These are phyloP conservation scores for Serendipita sp. DNA, from an alignment of 768 basidiomycete genomes.

Conservation along the genomic window DNA sequence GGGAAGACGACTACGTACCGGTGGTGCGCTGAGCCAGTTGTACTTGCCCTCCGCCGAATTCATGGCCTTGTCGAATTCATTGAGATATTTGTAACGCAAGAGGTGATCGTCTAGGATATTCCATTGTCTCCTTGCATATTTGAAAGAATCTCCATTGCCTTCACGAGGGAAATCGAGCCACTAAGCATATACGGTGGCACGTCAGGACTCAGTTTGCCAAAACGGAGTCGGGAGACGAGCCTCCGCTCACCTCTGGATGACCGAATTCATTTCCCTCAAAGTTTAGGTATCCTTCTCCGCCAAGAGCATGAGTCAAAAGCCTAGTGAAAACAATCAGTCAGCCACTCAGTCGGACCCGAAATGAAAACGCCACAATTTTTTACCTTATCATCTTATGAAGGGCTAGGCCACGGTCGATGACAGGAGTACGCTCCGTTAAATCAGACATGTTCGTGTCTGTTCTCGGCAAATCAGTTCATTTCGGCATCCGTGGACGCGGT, in stretches of 20 bases:
- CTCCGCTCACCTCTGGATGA: conserved; percentile 65
- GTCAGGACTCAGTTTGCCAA: conserved; percentile 1
- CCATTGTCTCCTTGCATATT: conserved; percentile 95
- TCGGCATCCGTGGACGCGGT: not conserved
- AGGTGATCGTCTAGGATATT: conserved; percentile 75
- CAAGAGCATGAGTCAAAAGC: conserved; percentile 77
- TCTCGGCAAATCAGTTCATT: not conserved
- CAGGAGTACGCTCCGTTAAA: conserved; percentile 59
- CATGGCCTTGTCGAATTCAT: conserved; percentile 89
- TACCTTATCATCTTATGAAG: conserved; percentile 99
- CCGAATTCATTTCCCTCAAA: conserved; percentile 99
- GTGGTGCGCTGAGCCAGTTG: conserved; percentile 70
- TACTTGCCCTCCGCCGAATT: conserved; percentile 68
- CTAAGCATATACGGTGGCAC: conserved; percentile 22
- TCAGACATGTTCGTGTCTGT: conserved; percentile 92
- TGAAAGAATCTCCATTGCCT: conserved; percentile 92
- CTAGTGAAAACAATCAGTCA: conserved; percentile 28
- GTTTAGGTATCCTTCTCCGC: conserved; percentile 95
- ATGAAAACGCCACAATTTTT: conserved; percentile 15
- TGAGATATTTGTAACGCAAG: conserved; percentile 86
- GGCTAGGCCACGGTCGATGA: conserved; percentile 77
- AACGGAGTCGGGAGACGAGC: not conserved
- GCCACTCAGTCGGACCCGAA: conserved; percentile 4
- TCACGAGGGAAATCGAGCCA: conserved; percentile 99
- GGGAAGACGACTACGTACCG: conserved; percentile 30